Conservation (phyloP, 23 red algal species). For the Rhodosorus marinus region DNA sequence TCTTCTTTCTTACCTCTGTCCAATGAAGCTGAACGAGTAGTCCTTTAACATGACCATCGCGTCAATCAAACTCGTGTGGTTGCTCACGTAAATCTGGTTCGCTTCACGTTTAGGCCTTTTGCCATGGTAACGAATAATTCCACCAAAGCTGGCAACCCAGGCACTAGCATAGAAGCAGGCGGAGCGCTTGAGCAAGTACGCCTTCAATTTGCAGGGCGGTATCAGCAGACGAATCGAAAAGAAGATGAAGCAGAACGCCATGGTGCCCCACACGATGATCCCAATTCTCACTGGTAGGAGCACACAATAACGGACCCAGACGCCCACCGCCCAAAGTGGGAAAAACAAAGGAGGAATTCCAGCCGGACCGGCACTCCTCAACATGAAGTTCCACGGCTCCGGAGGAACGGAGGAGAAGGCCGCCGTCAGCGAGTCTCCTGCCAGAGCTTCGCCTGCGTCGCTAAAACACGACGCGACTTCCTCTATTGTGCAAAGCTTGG, state of each 20-base stretch:
- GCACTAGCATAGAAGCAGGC: slow-evolving; percentile 47
- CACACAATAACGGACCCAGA: slow-evolving; percentile 74
- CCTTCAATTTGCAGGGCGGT: slow-evolving; percentile 3
- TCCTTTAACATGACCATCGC: slow-evolving; percentile 72
- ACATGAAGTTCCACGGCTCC: slow-evolving; percentile 83
- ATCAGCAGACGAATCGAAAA: slow-evolving; percentile 20
- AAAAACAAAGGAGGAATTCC: slow-evolving; percentile 14
- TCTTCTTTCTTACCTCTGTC: slow-evolving; percentile 76
- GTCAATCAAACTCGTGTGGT: slow-evolving; percentile 82
- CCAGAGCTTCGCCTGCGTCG: slow-evolving; percentile 60
- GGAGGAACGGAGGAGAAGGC: slow-evolving; percentile 68
- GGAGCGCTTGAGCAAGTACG: slow-evolving; percentile 34
- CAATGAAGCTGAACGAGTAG: slow-evolving; percentile 77
- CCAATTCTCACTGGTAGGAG: slow-evolving; percentile 48
- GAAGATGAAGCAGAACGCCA: slow-evolving; percentile 11
- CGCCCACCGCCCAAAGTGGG: slow-evolving; percentile 43
- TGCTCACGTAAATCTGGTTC: slow-evolving; percentile 94
- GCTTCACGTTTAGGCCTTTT: slow-evolving; percentile 35
- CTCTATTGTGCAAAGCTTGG: slow-evolving; percentile 8
- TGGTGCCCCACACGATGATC: slow-evolving; percentile 17
- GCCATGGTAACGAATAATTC: slow-evolving; percentile 60
- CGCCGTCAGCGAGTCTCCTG: slow-evolving; percentile 49
- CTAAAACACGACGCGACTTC: slow-evolving; percentile 19
- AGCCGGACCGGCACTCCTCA: slow-evolving; percentile 29
- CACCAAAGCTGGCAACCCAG: slow-evolving; percentile 71